Conservation (phyloP, 441 rosid species). For the Viola pubescens region DNA sequence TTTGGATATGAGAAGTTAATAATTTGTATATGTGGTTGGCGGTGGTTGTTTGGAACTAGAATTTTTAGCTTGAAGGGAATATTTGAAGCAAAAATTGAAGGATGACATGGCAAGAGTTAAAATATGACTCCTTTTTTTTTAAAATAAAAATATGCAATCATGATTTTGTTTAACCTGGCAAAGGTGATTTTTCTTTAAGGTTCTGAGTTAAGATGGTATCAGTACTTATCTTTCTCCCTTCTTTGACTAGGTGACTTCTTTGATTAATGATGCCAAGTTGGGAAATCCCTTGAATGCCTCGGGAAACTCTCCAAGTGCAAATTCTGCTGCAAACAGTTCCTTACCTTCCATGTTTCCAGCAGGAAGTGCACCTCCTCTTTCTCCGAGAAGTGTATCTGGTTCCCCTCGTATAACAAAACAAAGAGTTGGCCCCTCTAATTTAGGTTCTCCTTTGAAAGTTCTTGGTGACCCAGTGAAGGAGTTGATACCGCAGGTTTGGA, state of each 20-base stretch:
- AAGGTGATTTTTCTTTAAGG: not conserved
- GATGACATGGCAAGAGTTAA: not conserved
- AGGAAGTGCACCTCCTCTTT: slow-evolving; percentile 95
- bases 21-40: too few species aligned
- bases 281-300: slow-evolving; percentile 62
- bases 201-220: not conserved
- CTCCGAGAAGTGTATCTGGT: slow-evolving; percentile 80
- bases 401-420: slow-evolving; percentile 81
- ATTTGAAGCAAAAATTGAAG: too few species aligned
- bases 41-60: too few species aligned
- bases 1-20: too few species aligned
- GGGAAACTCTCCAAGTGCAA: slow-evolving; percentile 49
- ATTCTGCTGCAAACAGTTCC: slow-evolving; percentile 37
- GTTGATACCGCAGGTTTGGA: slow-evolving; percentile 80
- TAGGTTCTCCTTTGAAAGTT: slow-evolving; percentile 79
- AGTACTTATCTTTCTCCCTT: slow-evolving; percentile 12
- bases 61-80: too few species aligned
- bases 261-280: slow-evolving; percentile 71
- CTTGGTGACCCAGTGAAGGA: slow-evolving; percentile 76
- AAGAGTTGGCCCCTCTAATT: slow-evolving; percentile 69
- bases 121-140: not conserved
- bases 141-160: not conserved
- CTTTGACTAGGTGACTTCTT: slow-evolving; percentile 49
- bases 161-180: not conserved
- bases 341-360: slow-evolving; percentile 94